A percentile compares a stretch with the other conserved stretches of the same genome.
These are phyloP conservation scores for Porphyra umbilicalis DNA, from an alignment of 31 red algal genomes.

Conservation along the genomic window DNA sequence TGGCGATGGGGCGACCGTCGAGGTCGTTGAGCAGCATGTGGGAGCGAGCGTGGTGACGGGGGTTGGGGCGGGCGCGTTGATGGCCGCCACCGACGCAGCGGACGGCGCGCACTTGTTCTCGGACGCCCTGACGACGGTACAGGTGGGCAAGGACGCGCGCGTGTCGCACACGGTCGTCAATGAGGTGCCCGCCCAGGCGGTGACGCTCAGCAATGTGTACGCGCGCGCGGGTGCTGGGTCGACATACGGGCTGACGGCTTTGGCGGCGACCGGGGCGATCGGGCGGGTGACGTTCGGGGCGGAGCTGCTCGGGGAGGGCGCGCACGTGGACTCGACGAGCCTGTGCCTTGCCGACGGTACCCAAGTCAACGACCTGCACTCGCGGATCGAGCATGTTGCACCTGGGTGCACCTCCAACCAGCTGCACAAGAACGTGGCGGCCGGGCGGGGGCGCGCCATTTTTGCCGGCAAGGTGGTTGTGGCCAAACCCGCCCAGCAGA, in stretches of 20 bases:
- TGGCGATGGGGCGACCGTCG: slow-evolving; percentile 13
- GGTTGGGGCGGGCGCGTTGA: not conserved
- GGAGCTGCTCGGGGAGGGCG: slow-evolving; percentile 29
- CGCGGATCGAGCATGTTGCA: slow-evolving; percentile 55
- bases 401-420: slow-evolving; percentile 35
- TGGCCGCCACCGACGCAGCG: not conserved
- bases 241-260: slow-evolving; percentile 18
- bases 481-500: slow-evolving; percentile 28
- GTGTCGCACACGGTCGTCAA: slow-evolving; percentile 52
- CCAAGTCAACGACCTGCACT: slow-evolving; percentile 61
- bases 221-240: slow-evolving; percentile 12
- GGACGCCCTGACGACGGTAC: slow-evolving; percentile 6
- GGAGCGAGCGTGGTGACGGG: not conserved
- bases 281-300: slow-evolving; percentile 36
- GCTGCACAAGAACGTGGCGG: slow-evolving; percentile 78
- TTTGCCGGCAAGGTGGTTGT: slow-evolving; percentile 80
- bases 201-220: slow-evolving; percentile 29
- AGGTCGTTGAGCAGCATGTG: slow-evolving; percentile 35
- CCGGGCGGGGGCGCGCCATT: slow-evolving; percentile 42
- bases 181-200: slow-evolving; percentile 22
- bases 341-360: slow-evolving; percentile 26
- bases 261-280: slow-evolving; percentile 19
- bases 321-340: slow-evolving; percentile 14
- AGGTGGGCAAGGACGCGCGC: slow-evolving; percentile 14
- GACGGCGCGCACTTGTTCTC: slow-evolving; percentile 26